These are phyloP conservation scores for Quercus phellos DNA, from an alignment of 331 rosid genomes.

Conservation along the genomic window DNA sequence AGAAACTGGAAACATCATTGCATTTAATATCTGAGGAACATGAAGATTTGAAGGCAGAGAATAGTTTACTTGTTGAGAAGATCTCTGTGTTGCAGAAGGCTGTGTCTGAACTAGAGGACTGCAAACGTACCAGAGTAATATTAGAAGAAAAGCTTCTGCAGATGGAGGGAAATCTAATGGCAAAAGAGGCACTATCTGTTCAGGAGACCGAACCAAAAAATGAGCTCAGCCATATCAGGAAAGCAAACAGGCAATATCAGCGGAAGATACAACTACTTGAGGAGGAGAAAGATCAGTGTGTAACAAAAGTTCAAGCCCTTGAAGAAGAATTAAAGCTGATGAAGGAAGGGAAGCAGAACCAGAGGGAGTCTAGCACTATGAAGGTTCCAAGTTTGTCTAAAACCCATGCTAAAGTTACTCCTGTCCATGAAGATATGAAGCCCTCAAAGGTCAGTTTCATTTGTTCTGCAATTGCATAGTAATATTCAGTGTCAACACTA, in stretches of 20 bases:
- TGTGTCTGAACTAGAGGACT: constrained; percentile 56
- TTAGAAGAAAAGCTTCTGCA: constrained; percentile 58
- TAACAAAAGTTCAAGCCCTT: constrained; percentile 46
- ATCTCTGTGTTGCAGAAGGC: constrained; percentile 43
- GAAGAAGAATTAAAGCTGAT: constrained; percentile 62
- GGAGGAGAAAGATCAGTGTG: constrained; percentile 53
- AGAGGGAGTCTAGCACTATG: constrained; percentile 28
- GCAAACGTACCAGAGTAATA: constrained; percentile 34
- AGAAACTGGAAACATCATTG: constrained; percentile 44
- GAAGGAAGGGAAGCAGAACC: constrained; percentile 69
- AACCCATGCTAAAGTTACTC: constrained; percentile 25
- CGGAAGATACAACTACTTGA: constrained; percentile 57
- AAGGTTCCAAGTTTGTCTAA: constrained; percentile 27
- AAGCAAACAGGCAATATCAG: constrained; percentile 43
- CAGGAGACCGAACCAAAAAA: constrained; percentile 35
- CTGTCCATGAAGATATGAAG: constrained; percentile 32
- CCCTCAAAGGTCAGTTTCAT: constrained; percentile 20
- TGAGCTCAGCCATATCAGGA: constrained; percentile 46
- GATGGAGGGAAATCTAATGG: constrained; percentile 42
- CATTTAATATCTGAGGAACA: constrained; percentile 39
- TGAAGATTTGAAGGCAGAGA: constrained; percentile 59
- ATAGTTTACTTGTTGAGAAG: constrained; percentile 34
- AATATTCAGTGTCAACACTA: background rate
- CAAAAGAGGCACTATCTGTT: constrained; percentile 32
- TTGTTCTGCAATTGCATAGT: background rate